Base-by-base conservation (phyloP, 2,329 filamentous ascomycete species). In the Sporothrix pallida region DNA sequence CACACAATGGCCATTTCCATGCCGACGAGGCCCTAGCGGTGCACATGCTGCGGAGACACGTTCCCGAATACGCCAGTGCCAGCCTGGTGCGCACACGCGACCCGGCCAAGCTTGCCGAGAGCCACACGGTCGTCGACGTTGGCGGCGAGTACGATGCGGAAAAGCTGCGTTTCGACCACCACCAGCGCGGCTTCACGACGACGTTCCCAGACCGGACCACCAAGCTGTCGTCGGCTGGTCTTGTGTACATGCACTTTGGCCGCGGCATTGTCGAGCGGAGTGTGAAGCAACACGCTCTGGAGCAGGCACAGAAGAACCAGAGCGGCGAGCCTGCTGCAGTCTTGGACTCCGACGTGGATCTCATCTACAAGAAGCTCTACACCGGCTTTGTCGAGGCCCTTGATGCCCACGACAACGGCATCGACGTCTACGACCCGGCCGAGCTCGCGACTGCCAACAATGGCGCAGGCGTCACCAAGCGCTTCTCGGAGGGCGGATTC, bases 1-100 rank as follows among this genome's bases (percentile, higher is more conserved):
- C 96, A 44, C 96, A 99, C 88, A 98, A 92, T 84, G 96, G 96
- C 78, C 94, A 98, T 86, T 99, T 99, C 88, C 96, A 99, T 86
- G 96, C 96, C 82, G 96, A 99, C 83, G 96, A 99, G 86, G 95
- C 96, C 75, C 90, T 99, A 60, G 96, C 96, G 74, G 95, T 99
- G 77, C 94, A 97, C 86, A 94, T 99, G 87, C 92, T 99, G 78
- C 94, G 94, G 77, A 89, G 92, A 73, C 92, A 82, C 76, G 76
- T 98, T 20, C 95, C 96, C 26, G 85, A 91, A 74, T 99, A 98
- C 86, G 82, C 87, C 73, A 84, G 87, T 78, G 91, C 94, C 37
- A 81, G 87, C 60, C 91, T 99, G 60, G 86, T 97, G 70, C 94
- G 96, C 78, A 97, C 95, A 67, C 93, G 96, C 79, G 94, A 99